phyloP scores from a whole-genome alignment of 495 filamentous ascomycete species.

The Friedmanniomyces endolithicus region DNA sequence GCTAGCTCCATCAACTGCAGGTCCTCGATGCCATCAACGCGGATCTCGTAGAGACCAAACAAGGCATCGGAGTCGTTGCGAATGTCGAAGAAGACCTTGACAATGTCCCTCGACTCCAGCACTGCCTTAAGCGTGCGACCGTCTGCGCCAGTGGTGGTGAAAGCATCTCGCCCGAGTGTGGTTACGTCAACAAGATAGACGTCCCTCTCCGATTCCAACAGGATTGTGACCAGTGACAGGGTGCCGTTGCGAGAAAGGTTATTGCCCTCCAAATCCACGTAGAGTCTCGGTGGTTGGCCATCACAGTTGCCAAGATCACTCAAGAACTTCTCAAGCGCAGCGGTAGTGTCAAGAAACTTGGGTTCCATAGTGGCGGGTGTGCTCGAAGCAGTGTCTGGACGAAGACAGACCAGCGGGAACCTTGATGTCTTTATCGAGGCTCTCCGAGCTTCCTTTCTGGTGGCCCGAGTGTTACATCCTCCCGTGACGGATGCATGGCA shows the following conservation, averaged over 20 bases:
- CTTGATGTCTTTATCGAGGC: neutral
- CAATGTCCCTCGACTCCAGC: slow-evolving; percentile 35
- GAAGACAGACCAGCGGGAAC: neutral
- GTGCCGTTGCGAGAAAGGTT: slow-evolving; percentile 4
- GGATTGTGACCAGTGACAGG: slow-evolving; percentile 4
- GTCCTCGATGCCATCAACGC: slow-evolving; percentile 35
- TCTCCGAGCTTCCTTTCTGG: neutral
- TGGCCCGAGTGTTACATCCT: neutral
- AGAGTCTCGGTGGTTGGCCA: neutral
- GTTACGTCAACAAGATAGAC: slow-evolving; percentile 3
- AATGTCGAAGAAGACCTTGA: slow-evolving; percentile 45
- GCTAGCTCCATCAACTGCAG: slow-evolving; percentile 47
- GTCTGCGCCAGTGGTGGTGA: neutral
- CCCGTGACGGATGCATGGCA: neutral
- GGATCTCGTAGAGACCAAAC: slow-evolving; percentile 33
- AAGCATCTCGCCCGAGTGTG: neutral
- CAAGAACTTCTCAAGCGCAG: neutral
- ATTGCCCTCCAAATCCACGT: slow-evolving; percentile 3
- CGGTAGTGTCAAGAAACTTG: neutral
- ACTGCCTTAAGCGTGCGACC: slow-evolving; percentile 34
- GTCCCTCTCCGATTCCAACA: neutral
- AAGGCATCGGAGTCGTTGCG: slow-evolving; percentile 48
- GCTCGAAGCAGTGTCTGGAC: neutral
- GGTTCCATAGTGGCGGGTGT: neutral
- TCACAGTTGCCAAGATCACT: neutral